These are phyloP conservation scores for Ogataea trehalophila DNA, from an alignment of 805 yeast genomes.

Conservation along the genomic window DNA sequence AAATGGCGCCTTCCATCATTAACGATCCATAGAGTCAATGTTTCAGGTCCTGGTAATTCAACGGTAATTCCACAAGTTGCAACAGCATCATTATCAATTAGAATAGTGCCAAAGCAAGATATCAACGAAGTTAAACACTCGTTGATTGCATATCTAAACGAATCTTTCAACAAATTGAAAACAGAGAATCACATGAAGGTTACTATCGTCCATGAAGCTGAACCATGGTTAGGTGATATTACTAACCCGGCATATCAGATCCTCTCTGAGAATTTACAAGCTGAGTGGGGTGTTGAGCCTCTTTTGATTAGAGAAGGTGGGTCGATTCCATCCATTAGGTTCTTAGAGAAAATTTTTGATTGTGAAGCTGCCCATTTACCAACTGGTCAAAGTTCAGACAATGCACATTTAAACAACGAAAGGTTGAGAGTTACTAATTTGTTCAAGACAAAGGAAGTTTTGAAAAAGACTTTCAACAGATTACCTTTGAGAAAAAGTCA, in stretches of 20 bases:
- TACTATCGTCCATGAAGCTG: constrained; percentile 75
- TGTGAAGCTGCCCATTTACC: constrained; percentile 96
- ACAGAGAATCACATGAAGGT: constrained; percentile 61
- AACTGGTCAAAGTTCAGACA: constrained; percentile 92
- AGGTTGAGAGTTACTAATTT: constrained; percentile 74
- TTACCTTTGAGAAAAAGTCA: constrained; percentile 23
- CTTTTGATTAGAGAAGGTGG: constrained; percentile 94
- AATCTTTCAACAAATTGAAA: constrained; percentile 43
- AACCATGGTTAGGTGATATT: constrained; percentile 94
- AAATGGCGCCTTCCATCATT: constrained; percentile 91
- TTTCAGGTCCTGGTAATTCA: constrained; percentile 85
- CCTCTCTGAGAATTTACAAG: constrained; percentile 53
- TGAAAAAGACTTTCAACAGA: constrained; percentile 47
- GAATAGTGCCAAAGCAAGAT: constrained; percentile 88
- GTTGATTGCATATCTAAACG: constrained; percentile 42
- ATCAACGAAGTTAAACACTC: constrained; percentile 49
- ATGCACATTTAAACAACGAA: constrained; percentile 90
- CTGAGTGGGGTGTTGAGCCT: constrained; percentile 80
- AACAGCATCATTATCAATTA: constrained; percentile 68
- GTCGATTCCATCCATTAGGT: constrained; percentile 85
- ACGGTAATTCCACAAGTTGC: constrained; percentile 87
- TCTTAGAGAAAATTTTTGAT: constrained; percentile 70
- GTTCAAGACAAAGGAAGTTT: constrained; percentile 64
- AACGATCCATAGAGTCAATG: constrained; percentile 77
- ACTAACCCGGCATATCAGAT: constrained; percentile 66